Conservation (phyloP, 2,329 filamentous ascomycete species). For the Talaromyces piceae region DNA sequence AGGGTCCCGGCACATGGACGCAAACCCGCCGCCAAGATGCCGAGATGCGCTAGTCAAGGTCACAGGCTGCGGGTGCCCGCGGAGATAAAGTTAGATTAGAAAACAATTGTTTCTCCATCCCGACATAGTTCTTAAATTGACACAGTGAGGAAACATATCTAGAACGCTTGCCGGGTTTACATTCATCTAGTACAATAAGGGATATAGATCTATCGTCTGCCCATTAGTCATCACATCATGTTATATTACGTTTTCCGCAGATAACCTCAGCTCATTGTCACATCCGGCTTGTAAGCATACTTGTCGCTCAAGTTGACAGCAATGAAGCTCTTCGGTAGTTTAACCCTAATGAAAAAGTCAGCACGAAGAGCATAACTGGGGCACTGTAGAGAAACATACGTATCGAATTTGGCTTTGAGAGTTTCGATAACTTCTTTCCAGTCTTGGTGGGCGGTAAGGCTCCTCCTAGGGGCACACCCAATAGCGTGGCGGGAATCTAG, state of each 20-base stretch:
- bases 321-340: conserved; percentile 45
- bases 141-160: no score
- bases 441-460: conserved; percentile 81
- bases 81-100: background rate
- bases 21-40: background rate
- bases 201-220: background rate
- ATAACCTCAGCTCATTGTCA: background rate
- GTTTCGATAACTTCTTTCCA: conserved; percentile 98
- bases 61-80: background rate
- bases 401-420: conserved; percentile 86
- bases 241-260: background rate
- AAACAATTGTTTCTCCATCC: no score
- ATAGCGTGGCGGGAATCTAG: conserved; percentile 96
- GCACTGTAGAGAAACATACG: conserved; percentile 50
- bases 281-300: conserved; percentile 13
- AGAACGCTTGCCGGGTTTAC: background rate
- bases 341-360: conserved; percentile 30
- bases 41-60: background rate
- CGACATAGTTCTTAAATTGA: no score
- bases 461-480: conserved; percentile 81
- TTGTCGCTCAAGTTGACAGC: conserved; percentile 47
- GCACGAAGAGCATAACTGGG: background rate
- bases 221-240: background rate
- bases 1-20: background rate
- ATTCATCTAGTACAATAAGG: background rate